Conservation (phyloP, 306 rosid species). For the Datisca glomerata region DNA sequence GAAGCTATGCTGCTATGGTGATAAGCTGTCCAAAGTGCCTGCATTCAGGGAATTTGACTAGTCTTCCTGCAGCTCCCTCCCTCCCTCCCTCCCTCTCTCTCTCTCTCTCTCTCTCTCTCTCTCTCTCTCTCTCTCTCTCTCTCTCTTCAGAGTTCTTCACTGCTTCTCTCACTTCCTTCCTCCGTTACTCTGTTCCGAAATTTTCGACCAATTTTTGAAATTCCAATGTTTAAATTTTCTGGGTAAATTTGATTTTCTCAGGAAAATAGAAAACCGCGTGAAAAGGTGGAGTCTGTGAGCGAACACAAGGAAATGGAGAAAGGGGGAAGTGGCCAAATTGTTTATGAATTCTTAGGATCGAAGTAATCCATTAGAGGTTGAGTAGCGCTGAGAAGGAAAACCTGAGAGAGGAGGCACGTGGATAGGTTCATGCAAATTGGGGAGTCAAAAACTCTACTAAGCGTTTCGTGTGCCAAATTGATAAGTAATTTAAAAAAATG, state of each 20-base stretch:
- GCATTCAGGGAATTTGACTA: conserved; percentile 18
- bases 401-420: conserved; percentile 34
- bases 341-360: background rate
- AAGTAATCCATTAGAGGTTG: too few relatives aligned
- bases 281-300: background rate
- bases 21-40: conserved; percentile 5
- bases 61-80: conserved; percentile 7
- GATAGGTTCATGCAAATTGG: conserved; percentile 44
- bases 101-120: background rate
- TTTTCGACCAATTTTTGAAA: too few relatives aligned
- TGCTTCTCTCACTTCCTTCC: background rate
- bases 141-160: conserved; percentile 2
- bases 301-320: background rate
- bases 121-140: background rate
- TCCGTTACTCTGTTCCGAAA: too few relatives aligned
- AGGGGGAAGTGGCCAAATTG: background rate
- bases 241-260: conserved; percentile 17
- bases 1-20: conserved; percentile 7
- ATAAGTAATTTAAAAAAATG: too few relatives aligned
- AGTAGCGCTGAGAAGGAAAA: too few relatives aligned
- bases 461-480: too few relatives aligned
- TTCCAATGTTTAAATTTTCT: background rate
- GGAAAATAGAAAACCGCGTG: conserved; percentile 12
- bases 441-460: too few relatives aligned
- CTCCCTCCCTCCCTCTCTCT: conserved; percentile 1